A percentile compares a stretch with the other conserved stretches of the same genome.
phyloP scores from a whole-genome alignment of 2,329 filamentous ascomycete genomes.

The Ascochyta lentis region DNA sequence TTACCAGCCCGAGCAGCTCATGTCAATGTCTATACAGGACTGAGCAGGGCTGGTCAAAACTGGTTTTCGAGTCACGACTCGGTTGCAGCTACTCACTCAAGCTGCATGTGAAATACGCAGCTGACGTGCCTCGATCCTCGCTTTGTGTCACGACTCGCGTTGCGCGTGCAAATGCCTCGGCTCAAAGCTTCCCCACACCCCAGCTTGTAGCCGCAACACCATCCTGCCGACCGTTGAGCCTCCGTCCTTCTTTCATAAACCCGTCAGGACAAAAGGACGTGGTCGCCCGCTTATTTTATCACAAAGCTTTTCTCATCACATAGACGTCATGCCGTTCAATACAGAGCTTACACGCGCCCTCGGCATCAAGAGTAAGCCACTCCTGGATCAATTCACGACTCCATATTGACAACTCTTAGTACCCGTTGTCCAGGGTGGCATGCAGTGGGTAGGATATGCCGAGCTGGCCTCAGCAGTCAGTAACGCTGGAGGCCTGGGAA shows the following conservation, averaged over 20 bases:
- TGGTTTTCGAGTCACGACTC: too few relatives aligned
- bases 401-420: conserved; percentile 62
- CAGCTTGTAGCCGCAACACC: conserved; percentile 21
- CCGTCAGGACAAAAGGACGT: not conserved
- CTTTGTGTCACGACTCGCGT: conserved; percentile 23
- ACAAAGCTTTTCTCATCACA: not conserved
- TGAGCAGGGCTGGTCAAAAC: too few relatives aligned
- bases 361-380: conserved; percentile 57
- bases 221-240: conserved; percentile 18
- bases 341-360: conserved; percentile 68
- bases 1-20: too few relatives aligned
- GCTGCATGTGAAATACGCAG: too few relatives aligned
- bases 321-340: conserved; percentile 65
- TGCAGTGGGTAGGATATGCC: conserved; percentile 86
- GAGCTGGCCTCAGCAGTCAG: conserved; percentile 75
- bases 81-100: too few relatives aligned
- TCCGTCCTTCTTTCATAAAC: conserved; percentile 11
- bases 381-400: not conserved
- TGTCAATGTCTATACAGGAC: too few relatives aligned
- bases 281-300: not conserved
- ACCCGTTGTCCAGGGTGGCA: conserved; percentile 83
- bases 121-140: conserved; percentile 10
- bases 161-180: conserved; percentile 34
- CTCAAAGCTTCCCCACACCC: conserved; percentile 37
- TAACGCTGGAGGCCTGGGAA: conserved; percentile 75